A percentile compares a stretch with the other conserved stretches of the same genome.
Evolutionary conservation across 352 stramenopile genomes (phyloP).

Genomic region (Pythium coloratum): DNA sequence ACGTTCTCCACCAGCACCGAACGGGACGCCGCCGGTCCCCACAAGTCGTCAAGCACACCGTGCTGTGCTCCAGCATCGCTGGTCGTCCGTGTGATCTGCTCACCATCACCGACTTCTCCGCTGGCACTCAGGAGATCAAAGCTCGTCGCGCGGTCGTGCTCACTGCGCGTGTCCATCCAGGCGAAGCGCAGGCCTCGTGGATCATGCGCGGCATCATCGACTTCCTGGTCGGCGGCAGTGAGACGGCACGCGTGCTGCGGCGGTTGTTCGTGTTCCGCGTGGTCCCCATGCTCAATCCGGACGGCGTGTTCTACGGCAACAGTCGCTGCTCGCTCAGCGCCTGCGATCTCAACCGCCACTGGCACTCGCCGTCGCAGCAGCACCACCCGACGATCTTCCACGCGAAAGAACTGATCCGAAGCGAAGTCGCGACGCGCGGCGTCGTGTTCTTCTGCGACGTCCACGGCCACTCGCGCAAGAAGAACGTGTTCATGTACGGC

Average conservation of each 20-base stretch:
- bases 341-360: constrained; percentile 89
- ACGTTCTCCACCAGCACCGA: constrained; percentile 26
- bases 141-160: constrained; percentile 65
- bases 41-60: constrained; percentile 42
- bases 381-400: constrained; percentile 90
- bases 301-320: constrained; percentile 93
- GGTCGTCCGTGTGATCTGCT: constrained; percentile 68
- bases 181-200: constrained; percentile 91
- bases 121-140: constrained; percentile 34
- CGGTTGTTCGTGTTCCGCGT: constrained; percentile 91
- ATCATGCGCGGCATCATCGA: constrained; percentile 94
- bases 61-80: constrained; percentile 61
- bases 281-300: constrained; percentile 93
- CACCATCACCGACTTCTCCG: constrained; percentile 67
- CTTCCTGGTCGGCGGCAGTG: constrained; percentile 75
- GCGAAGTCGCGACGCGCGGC: constrained; percentile 48
- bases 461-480: constrained; percentile 92
- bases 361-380: constrained; percentile 64
- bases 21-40: background rate
- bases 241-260: constrained; percentile 67
- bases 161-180: constrained; percentile 88
- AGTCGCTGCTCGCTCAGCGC: constrained; percentile 85
- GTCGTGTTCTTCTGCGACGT: constrained; percentile 90
- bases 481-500: constrained; percentile 95
- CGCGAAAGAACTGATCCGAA: constrained; percentile 78